Conservation (phyloP, 352 stramenopile species). For the Plasmopara muralis region DNA sequence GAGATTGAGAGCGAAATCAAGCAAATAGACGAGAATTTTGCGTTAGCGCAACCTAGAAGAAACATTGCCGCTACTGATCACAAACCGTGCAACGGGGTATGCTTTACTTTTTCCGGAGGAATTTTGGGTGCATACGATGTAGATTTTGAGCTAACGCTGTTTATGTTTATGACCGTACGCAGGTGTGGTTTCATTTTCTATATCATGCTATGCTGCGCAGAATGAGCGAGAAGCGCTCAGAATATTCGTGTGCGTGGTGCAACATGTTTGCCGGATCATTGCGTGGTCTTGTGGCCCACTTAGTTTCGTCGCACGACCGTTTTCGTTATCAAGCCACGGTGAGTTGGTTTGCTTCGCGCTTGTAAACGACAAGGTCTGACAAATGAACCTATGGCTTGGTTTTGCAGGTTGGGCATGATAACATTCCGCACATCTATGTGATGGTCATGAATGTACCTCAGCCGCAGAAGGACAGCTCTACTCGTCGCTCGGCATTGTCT, state of each 20-base stretch:
- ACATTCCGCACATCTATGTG: slow-evolving; percentile 79
- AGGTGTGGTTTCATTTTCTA: slow-evolving; percentile 83
- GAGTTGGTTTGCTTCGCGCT: slow-evolving; percentile 3
- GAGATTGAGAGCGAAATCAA: slow-evolving; percentile 14
- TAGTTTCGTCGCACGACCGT: slow-evolving; percentile 70
- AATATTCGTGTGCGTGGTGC: slow-evolving; percentile 79
- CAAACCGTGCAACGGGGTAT: slow-evolving; percentile 28
- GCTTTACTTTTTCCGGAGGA: slow-evolving; percentile 1
- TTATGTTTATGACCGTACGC: slow-evolving; percentile 1
- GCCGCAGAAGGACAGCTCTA: slow-evolving; percentile 13
- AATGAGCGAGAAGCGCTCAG: slow-evolving; percentile 75
- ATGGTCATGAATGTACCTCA: slow-evolving; percentile 40
- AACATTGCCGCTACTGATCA: slow-evolving; percentile 11
- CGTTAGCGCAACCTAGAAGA: slow-evolving; percentile 37
- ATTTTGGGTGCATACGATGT: not conserved
- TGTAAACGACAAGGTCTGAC: not conserved
- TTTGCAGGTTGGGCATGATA: slow-evolving; percentile 59
- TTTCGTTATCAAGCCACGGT: slow-evolving; percentile 75
- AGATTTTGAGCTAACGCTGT: slow-evolving; percentile 1
- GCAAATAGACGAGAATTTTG: slow-evolving; percentile 21
- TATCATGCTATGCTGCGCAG: slow-evolving; percentile 75
- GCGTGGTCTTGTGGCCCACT: slow-evolving; percentile 60
- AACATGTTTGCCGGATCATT: slow-evolving; percentile 76
- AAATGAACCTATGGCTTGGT: slow-evolving; percentile 3
- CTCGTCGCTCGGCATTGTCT: slow-evolving; percentile 31